Evolutionary conservation across 2,329 filamentous ascomycete genomes (phyloP), one percentile per base, ranked within the genome.

Genomic region (Gliomastix tumulicola): DNA sequence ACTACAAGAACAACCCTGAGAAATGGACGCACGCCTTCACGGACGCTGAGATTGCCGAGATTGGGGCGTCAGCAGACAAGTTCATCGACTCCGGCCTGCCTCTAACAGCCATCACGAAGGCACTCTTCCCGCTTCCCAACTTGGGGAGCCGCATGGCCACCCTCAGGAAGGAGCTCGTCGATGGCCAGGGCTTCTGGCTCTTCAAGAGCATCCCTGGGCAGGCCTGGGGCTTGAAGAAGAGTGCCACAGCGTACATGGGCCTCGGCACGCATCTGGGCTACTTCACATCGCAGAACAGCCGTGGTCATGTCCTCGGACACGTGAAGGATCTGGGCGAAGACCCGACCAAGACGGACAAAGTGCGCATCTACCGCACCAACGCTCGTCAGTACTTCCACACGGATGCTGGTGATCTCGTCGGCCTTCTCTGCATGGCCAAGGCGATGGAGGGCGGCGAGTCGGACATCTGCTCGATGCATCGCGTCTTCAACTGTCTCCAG

Each of bases 311-410:
- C 9, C 74, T 94, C 2, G 88, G 88, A 7, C 88, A 94, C 57
- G 88, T 94, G 49, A 90, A 94, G 63, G 88, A 94, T 60, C 73
- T 92, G 4, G 85, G 86, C 32, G 88, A 89, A 47, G 87, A 94
- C 56, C 71, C 82, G 19, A 76, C 71, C 5, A 81, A 88, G 62
- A 94, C 88, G 49, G 84, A 94, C 64, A 83, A 81, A 49, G 87
- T 94, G 42, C 82, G 88, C 49, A 94, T 94, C 60, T 94, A 94
- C 66, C 76, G 88, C 44, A 95, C 88, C 3, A 86, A 88, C 44
- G 88, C 87, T 7, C 17, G 53, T 1, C 53, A 56, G 34, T 53
- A 47, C 32, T 54, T 51, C 39, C 88, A 94, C 60, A 75, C 84
- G 33, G 88, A 94, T 54, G 84, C 89, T 55, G 73, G 74, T 28